A percentile compares a stretch with the other conserved stretches of the same genome.
Evolutionary conservation across 2,329 filamentous ascomycete species (phyloP).

Genomic region (Calonectria pteridis): DNA sequence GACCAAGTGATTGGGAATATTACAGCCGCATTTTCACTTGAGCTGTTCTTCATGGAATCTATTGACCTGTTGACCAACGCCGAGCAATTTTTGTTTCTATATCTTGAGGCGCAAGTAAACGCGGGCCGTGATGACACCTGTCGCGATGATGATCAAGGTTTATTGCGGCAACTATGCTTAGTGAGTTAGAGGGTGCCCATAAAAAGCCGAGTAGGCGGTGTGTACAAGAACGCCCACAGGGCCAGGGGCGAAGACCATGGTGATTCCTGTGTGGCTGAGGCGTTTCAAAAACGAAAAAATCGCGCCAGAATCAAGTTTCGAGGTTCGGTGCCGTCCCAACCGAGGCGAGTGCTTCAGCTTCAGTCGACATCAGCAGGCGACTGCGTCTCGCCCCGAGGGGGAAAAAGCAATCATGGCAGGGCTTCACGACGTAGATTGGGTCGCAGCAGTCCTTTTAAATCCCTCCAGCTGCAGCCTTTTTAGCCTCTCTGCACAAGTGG

Average conservation of each 20-base stretch:
- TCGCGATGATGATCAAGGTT: conserved; percentile 27
- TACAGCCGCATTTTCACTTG: neutral
- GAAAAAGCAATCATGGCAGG: neutral
- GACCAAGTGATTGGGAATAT: neutral
- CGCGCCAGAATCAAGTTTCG: neutral
- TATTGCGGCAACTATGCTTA: conserved; percentile 14
- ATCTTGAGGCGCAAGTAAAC: conserved; percentile 31
- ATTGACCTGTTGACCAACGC: neutral
- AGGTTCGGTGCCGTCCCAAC: neutral
- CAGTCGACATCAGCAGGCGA: neutral
- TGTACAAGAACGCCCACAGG: neutral
- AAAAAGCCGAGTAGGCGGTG: too few species aligned
- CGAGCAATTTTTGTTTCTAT: conserved; percentile 25
- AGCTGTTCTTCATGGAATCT: neutral
- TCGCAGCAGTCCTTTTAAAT: neutral
- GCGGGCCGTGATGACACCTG: conserved; percentile 27
- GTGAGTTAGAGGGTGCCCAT: neutral
- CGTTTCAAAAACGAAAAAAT: neutral
- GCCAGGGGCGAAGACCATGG: neutral
- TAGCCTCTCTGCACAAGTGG: neutral
- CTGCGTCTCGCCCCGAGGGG: neutral
- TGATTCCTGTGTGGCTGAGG: neutral
- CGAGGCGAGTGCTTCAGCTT: neutral
- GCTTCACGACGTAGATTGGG: neutral
- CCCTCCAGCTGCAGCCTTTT: neutral